phyloP scores from a whole-genome alignment of 495 filamentous ascomycete species.

The Penicillium ucsense region DNA sequence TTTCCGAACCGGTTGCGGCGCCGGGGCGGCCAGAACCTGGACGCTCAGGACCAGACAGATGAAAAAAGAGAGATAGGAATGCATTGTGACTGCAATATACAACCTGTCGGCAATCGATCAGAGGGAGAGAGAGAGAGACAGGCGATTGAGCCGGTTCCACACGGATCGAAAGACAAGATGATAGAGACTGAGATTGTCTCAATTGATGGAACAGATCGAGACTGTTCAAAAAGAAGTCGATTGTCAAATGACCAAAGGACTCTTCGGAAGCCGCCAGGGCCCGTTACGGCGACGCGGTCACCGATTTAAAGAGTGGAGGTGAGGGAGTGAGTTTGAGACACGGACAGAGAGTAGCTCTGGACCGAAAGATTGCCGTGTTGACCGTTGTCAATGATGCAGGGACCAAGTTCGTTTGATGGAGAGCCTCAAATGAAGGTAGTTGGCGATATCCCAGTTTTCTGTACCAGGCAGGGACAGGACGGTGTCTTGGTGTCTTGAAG shows the following conservation, averaged over 20 bases:
- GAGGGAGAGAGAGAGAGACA: constrained; percentile 6
- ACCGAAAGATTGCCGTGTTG: constrained; percentile 2
- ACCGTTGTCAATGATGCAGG: neutral
- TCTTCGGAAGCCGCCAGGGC: too few species aligned
- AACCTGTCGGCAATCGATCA: constrained; percentile 4
- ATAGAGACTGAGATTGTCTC: neutral
- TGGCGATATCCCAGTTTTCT: too few species aligned
- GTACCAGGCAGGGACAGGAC: too few species aligned
- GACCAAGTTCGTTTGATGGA: too few species aligned
- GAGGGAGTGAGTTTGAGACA: too few species aligned
- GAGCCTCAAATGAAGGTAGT: too few species aligned
- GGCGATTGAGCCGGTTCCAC: neutral
- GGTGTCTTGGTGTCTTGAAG: too few species aligned
- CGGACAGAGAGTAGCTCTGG: neutral
- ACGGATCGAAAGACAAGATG: neutral
- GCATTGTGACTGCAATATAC: constrained; percentile 15
- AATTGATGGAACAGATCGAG: too few species aligned
- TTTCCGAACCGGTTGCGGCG: constrained; percentile 14
- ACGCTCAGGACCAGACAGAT: constrained; percentile 25
- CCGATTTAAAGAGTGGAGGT: too few species aligned
- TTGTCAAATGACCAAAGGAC: neutral
- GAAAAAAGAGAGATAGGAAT: constrained; percentile 20
- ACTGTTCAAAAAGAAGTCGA: neutral
- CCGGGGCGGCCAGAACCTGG: constrained; percentile 28
- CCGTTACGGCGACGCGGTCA: too few species aligned